phyloP scores from a whole-genome alignment of 106 monocot genomes.

The Dioscorea dumetorum region DNA sequence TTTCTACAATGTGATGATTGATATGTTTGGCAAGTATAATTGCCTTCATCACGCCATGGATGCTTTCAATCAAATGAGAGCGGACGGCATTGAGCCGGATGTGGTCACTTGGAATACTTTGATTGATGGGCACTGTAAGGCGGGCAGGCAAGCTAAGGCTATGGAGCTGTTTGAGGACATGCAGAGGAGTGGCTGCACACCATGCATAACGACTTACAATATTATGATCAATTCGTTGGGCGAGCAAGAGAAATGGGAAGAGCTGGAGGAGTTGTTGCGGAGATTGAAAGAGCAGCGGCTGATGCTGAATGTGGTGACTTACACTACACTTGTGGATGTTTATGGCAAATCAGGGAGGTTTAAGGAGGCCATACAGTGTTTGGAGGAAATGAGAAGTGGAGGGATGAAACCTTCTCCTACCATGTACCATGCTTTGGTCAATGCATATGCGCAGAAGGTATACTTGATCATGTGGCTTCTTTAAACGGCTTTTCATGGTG shows the following conservation, averaged over 20 bases:
- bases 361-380: constrained; percentile 69
- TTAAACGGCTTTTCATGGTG: neutral
- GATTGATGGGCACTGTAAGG: constrained; percentile 74
- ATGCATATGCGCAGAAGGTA: constrained; percentile 97
- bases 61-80: constrained; percentile 69
- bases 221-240: constrained; percentile 82
- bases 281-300: constrained; percentile 67
- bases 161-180: constrained; percentile 74
- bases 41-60: constrained; percentile 73
- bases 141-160: constrained; percentile 54
- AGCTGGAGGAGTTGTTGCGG: constrained; percentile 41
- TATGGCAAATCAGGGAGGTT: constrained; percentile 90
- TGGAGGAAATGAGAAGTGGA: constrained; percentile 69
- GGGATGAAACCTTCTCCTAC: constrained; percentile 68
- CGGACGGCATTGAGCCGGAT: constrained; percentile 76
- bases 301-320: constrained; percentile 74
- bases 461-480: neutral
- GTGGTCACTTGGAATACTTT: constrained; percentile 82
- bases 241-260: constrained; percentile 67
- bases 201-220: constrained; percentile 78
- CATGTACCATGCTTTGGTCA: constrained; percentile 93
- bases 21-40: constrained; percentile 85
- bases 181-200: constrained; percentile 42
- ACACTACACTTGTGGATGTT: constrained; percentile 91
- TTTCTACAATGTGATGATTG: constrained; percentile 97